These are phyloP conservation scores for Sarocladium brachiariae DNA, from an alignment of 2,329 filamentous ascomycete species.

Conservation along the genomic window DNA sequence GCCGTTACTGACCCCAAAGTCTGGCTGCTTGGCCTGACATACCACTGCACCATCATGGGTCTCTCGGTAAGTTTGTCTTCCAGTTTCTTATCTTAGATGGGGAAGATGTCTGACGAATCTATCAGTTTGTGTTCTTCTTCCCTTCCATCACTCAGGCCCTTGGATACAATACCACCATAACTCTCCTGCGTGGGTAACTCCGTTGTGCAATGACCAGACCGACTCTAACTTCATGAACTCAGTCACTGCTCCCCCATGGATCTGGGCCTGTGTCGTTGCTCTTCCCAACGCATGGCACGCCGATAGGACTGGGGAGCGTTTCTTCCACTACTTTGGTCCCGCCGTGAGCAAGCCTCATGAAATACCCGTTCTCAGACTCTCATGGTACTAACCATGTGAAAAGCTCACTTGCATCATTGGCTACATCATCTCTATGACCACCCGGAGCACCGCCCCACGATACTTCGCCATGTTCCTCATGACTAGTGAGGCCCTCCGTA, in stretches of 20 bases:
- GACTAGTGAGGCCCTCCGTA: conserved; percentile 11
- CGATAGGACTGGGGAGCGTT: conserved; percentile 31
- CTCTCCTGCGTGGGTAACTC: conserved; percentile 1
- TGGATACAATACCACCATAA: conserved; percentile 5
- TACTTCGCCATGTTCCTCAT: conserved; percentile 35
- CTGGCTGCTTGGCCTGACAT: conserved; percentile 21
- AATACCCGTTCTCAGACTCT: background rate
- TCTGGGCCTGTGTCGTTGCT: conserved; percentile 4
- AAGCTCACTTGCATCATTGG: conserved; percentile 14
- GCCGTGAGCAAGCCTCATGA: conserved; percentile 8
- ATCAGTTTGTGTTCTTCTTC: conserved; percentile 12
- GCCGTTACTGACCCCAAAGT: conserved; percentile 55
- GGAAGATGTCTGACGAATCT: background rate
- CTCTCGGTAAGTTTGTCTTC: conserved; percentile 3
- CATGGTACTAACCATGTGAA: background rate
- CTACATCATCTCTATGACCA: conserved; percentile 18
- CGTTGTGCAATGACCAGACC: background rate
- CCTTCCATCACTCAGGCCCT: conserved; percentile 6
- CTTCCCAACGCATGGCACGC: conserved; percentile 29
- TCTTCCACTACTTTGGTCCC: conserved; percentile 27
- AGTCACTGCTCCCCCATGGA: conserved; percentile 7
- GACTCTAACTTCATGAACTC: background rate
- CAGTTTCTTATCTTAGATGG: background rate
- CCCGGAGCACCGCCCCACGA: conserved; percentile 14
- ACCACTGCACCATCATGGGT: conserved; percentile 12